Evolutionary conservation across 2,329 filamentous ascomycete genomes (phyloP).

Genomic region (Leptographium galeiforme): DNA sequence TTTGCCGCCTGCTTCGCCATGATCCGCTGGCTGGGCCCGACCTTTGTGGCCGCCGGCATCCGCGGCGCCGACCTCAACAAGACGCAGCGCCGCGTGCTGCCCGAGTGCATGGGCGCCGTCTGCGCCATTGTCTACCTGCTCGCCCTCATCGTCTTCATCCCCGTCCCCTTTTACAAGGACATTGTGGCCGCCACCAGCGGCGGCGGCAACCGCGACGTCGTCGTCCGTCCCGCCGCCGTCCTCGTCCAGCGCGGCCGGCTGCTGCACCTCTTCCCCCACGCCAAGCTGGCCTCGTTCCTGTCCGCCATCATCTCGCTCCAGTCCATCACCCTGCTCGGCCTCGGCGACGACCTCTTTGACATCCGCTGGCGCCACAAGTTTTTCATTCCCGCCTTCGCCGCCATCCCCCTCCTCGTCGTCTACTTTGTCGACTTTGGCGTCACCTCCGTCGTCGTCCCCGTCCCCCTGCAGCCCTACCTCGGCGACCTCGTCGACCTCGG

Average conservation of each 20-base stretch:
- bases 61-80: slow-evolving; percentile 83
- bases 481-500: slow-evolving; percentile 73
- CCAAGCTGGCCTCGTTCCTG: slow-evolving; percentile 91
- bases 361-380: slow-evolving; percentile 99
- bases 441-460: slow-evolving; percentile 84
- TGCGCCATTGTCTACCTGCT: slow-evolving; percentile 88
- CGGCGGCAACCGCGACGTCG: slow-evolving; percentile 80
- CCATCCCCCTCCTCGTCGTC: slow-evolving; percentile 84
- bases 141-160: slow-evolving; percentile 80
- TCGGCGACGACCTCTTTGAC: slow-evolving; percentile 93
- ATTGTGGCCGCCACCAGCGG: slow-evolving; percentile 91
- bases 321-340: slow-evolving; percentile 77
- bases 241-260: slow-evolving; percentile 71
- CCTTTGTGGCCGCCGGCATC: slow-evolving; percentile 77
- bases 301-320: slow-evolving; percentile 89
- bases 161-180: slow-evolving; percentile 96
- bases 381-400: slow-evolving; percentile 88
- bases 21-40: slow-evolving; percentile 84
- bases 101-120: slow-evolving; percentile 91
- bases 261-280: slow-evolving; percentile 85
- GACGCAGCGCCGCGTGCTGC: slow-evolving; percentile 56
- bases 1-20: slow-evolving; percentile 73
- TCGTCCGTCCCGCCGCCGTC: slow-evolving; percentile 40
- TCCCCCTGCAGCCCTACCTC: slow-evolving; percentile 70
- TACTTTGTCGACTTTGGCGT: slow-evolving; percentile 98